Base-by-base conservation (phyloP, 805 yeast species). In the Citeromyces matritensis region DNA sequence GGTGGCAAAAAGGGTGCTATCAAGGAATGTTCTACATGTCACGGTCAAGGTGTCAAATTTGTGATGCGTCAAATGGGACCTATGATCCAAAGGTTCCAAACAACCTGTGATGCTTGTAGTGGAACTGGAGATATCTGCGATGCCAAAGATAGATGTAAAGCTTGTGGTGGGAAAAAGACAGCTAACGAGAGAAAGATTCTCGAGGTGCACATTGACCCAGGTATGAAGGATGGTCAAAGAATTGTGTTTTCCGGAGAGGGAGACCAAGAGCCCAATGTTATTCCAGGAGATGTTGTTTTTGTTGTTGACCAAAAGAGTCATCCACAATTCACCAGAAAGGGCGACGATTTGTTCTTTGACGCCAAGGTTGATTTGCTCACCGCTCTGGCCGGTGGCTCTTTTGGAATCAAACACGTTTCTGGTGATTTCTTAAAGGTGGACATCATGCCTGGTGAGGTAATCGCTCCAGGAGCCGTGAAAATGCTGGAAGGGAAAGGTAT, bases 41-140 rank as follows among this genome's bases (percentile, higher is more conserved):
- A 72, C 50, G 99, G 99, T 58, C 68, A 70, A 46, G 99, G 99
- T 70, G 60, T 78, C 56, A 82, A 73, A 58, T 78, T 88, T 42
- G 79, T 85, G 42, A 83, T 95, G 33, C 81, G 94, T 65, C 97
- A 91, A 61, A 86, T 91, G 95, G 99, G 99, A 45, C 95, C 95
- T 42, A 84, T 91, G 86, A 81, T 91, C 49, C 99, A 91, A 65
- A 81, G 95, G 68, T 82, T 82, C 73, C 97, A 91, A 64, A 74
- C 93, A 29, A 75, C 73, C 33, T 91, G 99, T 79, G 88, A 81
- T 44, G 76, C 59, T 37, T 91, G 99, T 74, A 60, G 73, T 42
- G 98, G 97, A 52, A 66, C 78, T 37, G 99, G 99, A 54, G 88
- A 80, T 55, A 79, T 78, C 41, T 70, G 85, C 50, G 74, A 79